Evolutionary conservation across 805 yeast species (phyloP).

Genomic region (Candida palmyrensis): DNA sequence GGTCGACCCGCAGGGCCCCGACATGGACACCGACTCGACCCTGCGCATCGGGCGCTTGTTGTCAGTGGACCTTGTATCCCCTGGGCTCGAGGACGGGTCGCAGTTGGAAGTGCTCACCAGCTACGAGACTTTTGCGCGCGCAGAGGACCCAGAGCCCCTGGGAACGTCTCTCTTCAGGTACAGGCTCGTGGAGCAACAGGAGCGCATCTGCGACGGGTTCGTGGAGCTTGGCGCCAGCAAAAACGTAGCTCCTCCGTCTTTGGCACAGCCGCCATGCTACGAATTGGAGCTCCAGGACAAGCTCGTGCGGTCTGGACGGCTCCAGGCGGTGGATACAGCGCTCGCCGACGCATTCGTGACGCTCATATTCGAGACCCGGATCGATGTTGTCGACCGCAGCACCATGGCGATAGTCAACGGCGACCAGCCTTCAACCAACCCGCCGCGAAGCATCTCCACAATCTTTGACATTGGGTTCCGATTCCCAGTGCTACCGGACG

Average conservation of each 20-base stretch:
- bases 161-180: conserved; percentile 23
- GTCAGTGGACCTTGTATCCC: conserved; percentile 41
- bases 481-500: conserved; percentile 28
- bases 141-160: too few species aligned
- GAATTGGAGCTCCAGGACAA: conserved; percentile 23
- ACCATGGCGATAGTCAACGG: conserved; percentile 18
- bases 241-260: conserved; percentile 6
- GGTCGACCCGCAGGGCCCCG: conserved; percentile 9
- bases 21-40: conserved; percentile 12
- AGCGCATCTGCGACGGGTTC: conserved; percentile 25
- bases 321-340: conserved; percentile 26
- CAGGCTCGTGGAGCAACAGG: conserved; percentile 16
- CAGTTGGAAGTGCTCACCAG: conserved; percentile 43
- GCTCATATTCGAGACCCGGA: conserved; percentile 29
- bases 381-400: conserved; percentile 41
- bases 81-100: conserved; percentile 37
- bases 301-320: conserved; percentile 18
- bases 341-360: conserved; percentile 37
- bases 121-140: conserved; percentile 25
- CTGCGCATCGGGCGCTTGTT: conserved; percentile 10
- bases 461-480: conserved; percentile 52
- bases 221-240: conserved; percentile 23
- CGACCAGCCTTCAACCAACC: conserved; percentile 2
- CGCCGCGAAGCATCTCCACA: conserved; percentile 32
- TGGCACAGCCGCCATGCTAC: conserved; percentile 1